phyloP scores from a whole-genome alignment of 495 filamentous ascomycete species.

The Penicillium ucsense region DNA sequence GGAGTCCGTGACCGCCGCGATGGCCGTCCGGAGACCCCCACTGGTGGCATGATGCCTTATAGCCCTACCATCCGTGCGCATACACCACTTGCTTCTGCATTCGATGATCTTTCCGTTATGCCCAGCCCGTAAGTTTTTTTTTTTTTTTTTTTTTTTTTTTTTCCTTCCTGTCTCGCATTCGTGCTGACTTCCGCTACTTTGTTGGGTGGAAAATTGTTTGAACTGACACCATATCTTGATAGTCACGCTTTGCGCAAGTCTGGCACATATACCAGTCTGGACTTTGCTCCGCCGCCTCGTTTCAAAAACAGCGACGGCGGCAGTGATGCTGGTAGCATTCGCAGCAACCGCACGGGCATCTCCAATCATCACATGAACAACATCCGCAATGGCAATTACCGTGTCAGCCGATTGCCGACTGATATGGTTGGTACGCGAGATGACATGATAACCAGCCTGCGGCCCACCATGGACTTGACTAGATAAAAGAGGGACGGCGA shows the following conservation, averaged over 20 bases:
- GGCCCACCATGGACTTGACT: conserved; percentile 67
- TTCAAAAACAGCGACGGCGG: conserved; percentile 61
- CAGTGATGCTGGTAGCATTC: conserved; percentile 85
- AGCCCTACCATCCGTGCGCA: conserved; percentile 58
- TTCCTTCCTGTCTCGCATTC: background rate
- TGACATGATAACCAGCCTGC: conserved; percentile 58
- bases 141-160: conserved; percentile 31
- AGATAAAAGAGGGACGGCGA: conserved; percentile 2
- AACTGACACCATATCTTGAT: background rate
- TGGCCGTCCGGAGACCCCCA: conserved; percentile 72
- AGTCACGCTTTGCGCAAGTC: conserved; percentile 85
- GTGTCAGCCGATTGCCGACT: conserved; percentile 74
- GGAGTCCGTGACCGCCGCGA: conserved; percentile 55
- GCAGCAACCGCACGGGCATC: conserved; percentile 73
- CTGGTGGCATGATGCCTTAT: conserved; percentile 67
- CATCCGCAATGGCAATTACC: conserved; percentile 81
- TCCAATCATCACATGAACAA: conserved; percentile 61
- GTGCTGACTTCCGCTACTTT: no score
- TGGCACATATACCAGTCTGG: conserved; percentile 76
- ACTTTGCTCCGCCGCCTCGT: conserved; percentile 89
- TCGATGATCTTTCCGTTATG: conserved; percentile 74
- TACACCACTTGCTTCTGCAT: conserved; percentile 69
- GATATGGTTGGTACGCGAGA: conserved; percentile 75
- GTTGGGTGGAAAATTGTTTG: no score
- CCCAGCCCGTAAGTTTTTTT: conserved; percentile 76